Evolutionary conservation across 78 protist species (phyloP), one percentile per base, ranked within the genome.

Genomic region (Chrysochromulina tobinii): DNA sequence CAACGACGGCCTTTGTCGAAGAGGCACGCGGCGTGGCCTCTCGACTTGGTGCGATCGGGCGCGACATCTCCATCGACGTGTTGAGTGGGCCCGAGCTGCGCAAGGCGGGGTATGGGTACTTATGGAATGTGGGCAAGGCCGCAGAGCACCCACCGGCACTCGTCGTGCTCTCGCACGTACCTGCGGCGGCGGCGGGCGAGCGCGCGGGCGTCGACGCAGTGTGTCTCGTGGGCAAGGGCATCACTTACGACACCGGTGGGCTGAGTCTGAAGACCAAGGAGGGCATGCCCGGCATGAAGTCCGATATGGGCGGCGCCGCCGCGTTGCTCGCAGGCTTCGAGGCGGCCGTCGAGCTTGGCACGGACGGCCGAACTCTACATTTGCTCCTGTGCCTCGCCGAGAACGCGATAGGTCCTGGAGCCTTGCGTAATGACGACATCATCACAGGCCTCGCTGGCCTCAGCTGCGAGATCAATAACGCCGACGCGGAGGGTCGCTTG

Each of bases 81-180:
- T n/a, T 69, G 51, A 5, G 12, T 3, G 79, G 79, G 51, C 51
- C 89, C 72, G 95, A 79, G 17, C 90, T 93, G 38, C 88, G n/a
- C 15, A 77, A 17, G 51, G 27, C 27, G 7, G 95, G 95, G 50
- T 77, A 72, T 27, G 92, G 92, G 17, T 84, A 69, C 48, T 7
- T 93, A 54, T 90, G 27, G 55, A 57, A n/a, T n/a, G 95, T 93
- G 6, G 95, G 95, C 23, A 61, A 55, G 51, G 92, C 91, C 5
- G 92, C 95, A 5, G 90, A 14, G 69, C n/a, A 79, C 57, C 89
- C 87, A 6, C 89, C 95, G 6, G 84, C 86, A 3, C 92, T 93
- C 38, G 92, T 53, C 50, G 51, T 86, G 18, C 90, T 93, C 55
- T 17, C 59, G 69, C 18, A 90, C 81, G 51, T 38, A 5, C 79